Evolutionary conservation across 768 basidiomycete genomes (phyloP).

Genomic region (Gloeopeniophorella convolvens): DNA sequence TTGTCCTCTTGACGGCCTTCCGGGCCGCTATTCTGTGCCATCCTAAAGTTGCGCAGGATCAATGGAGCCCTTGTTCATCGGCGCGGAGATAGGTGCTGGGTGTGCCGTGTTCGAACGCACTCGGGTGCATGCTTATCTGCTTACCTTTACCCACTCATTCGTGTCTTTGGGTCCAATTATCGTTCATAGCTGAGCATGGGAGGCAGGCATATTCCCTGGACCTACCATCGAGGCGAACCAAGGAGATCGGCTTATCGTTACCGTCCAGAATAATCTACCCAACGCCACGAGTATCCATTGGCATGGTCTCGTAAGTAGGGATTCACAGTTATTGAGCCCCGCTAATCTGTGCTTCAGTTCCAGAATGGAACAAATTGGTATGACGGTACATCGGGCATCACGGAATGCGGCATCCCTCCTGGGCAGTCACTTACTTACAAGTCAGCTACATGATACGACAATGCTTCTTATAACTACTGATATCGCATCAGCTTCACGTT

Average conservation of each 20-base stretch:
- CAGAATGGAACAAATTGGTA: conserved; percentile 43
- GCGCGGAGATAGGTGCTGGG: too few species aligned
- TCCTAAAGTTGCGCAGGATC: too few species aligned
- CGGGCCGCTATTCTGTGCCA: too few species aligned
- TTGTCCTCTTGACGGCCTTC: too few species aligned
- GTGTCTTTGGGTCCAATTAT: too few species aligned
- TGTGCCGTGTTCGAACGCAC: too few species aligned
- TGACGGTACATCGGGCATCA: conserved; percentile 41
- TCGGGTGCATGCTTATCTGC: too few species aligned
- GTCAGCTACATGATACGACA: conserved; percentile 14
- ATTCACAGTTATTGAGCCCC: conserved; percentile 10
- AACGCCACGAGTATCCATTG: conserved; percentile 33
- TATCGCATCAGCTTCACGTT: conserved; percentile 31
- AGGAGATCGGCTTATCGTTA: conserved; percentile 31
- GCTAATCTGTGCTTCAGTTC: conserved; percentile 23
- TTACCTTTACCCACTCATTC: too few species aligned
- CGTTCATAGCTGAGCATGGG: background rate
- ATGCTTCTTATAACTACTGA: background rate
- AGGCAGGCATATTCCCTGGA: conserved; percentile 30
- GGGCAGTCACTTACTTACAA: conserved; percentile 38
- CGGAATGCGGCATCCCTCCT: conserved; percentile 50
- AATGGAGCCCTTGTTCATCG: too few species aligned
- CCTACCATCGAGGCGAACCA: conserved; percentile 35
- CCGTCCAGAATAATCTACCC: conserved; percentile 31
- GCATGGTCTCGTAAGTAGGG: conserved; percentile 30